Base-by-base conservation (phyloP, 2,329 filamentous ascomycete genomes). In the Exserohilum turcica region DNA sequence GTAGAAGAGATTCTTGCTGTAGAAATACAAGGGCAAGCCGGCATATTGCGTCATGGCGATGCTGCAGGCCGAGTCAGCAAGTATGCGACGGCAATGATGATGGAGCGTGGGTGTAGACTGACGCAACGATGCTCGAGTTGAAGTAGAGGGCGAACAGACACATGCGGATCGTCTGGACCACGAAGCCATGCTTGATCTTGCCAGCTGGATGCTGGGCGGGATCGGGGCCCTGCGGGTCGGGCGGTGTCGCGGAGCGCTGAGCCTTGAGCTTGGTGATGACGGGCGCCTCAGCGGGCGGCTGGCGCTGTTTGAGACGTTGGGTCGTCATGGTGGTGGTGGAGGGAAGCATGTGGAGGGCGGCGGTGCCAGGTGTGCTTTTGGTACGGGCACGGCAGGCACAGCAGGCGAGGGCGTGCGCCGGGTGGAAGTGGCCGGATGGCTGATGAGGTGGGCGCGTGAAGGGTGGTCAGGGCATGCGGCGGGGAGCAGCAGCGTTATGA, bases 1-100 rank as follows among this genome's bases (percentile, higher is more conserved):
- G 74, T 95, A 90, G 78, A 89, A 96, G 64, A 87, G 81, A 52
- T 91, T 86, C 61, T 83, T 85, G 75, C 88, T 88, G 71, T 90
- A 76, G 59, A 85, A 84, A 71, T 94, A 94, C 7, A 95, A 77
- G 12, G 90, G 90, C 0, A 82, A 69, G 43, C 90, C 90, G 57
- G 94, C 75, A 44, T 90, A 77, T 71, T 96, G 91, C 6, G 89
- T 88, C 6, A 83, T 62, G 64, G 86, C 80, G 66, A 81, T 78
- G 61, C 76, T 78, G 65, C 37, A 18, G 16, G 48, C 31, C 48
- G 54, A 35, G 59, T 72, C 57, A 73, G 71, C 59, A 57, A 73
- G 71, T 60, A 57, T 52, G 43, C 56, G 62, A 54, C n/a, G 10
- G 15, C 27, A 19, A n/a, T 18, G 15, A 57, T 59, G 43, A 61